Percentiles rank a stretch among this genome's conserved stretches.
Evolutionary conservation across 2,329 filamentous ascomycete species (phyloP).

Genomic region (Cytospora piceae): DNA sequence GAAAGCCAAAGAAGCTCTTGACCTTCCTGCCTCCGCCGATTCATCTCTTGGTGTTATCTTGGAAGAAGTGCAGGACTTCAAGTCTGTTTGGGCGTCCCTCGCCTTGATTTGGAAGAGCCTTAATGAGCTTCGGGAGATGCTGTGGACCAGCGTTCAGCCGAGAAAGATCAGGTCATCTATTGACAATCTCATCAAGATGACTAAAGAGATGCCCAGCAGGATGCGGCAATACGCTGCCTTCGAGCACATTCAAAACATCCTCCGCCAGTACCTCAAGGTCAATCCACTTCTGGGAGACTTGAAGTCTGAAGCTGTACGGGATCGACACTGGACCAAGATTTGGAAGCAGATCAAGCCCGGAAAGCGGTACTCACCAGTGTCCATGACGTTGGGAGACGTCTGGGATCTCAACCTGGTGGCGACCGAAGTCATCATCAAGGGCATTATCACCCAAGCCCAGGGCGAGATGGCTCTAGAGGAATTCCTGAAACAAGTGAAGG

Average conservation of each 20-base stretch:
- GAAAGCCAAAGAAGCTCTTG: constrained; percentile 94
- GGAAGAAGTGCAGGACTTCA: constrained; percentile 97
- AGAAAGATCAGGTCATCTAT: constrained; percentile 89
- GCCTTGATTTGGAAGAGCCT: constrained; percentile 96
- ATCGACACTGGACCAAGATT: constrained; percentile 96
- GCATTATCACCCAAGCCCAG: constrained; percentile 93
- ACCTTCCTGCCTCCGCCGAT: constrained; percentile 79
- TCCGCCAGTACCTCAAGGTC: constrained; percentile 87
- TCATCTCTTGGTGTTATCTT: constrained; percentile 83
- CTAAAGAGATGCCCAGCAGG: constrained; percentile 97
- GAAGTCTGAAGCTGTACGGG: constrained; percentile 94
- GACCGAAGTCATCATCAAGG: constrained; percentile 84
- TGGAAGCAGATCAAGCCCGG: constrained; percentile 94
- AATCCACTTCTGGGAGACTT: constrained; percentile 86
- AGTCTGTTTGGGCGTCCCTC: constrained; percentile 95
- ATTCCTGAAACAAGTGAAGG: constrained; percentile 93
- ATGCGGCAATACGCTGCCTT: constrained; percentile 99
- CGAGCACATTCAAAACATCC: constrained; percentile 91
- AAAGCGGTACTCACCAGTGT: constrained; percentile 90
- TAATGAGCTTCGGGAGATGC: constrained; percentile 86
- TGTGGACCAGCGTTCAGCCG: constrained; percentile 95
- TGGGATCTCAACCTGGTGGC: constrained; percentile 94
- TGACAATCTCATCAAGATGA: constrained; percentile 93
- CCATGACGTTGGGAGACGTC: constrained; percentile 96
- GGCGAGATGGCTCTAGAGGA: constrained; percentile 98